Evolutionary conservation across 805 yeast genomes (phyloP).

Genomic region (Monosporozyma unispora): DNA sequence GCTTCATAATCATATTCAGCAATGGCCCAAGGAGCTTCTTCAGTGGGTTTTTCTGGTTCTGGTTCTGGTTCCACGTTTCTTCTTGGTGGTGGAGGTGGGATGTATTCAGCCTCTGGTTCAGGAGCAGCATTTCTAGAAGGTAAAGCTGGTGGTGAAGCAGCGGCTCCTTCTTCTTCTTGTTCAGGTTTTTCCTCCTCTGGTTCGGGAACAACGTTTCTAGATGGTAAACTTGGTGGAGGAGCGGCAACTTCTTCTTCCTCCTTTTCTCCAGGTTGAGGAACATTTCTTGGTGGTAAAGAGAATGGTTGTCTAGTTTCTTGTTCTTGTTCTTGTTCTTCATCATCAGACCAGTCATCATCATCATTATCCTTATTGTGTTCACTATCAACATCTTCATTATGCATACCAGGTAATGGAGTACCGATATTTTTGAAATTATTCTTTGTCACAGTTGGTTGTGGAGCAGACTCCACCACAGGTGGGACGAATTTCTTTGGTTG

Average conservation of each 20-base stretch:
- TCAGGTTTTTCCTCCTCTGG: constrained; percentile 10
- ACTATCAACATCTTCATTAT: constrained; percentile 18
- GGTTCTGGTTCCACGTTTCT: constrained; percentile 14
- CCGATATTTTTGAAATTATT: constrained; percentile 22
- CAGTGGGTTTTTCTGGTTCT: constrained; percentile 17
- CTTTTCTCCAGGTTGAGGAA: constrained; percentile 2
- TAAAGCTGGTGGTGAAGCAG: constrained; percentile 20
- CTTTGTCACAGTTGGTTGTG: constrained; percentile 6
- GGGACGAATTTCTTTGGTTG: constrained; percentile 20
- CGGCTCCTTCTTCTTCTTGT: constrained; percentile 7
- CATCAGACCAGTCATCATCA: constrained; percentile 21
- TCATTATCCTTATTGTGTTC: constrained; percentile 18
- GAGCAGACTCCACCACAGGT: constrained; percentile 7
- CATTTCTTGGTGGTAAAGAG: constrained; percentile 6
- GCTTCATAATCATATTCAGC: constrained; percentile 90
- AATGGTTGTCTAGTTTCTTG: constrained; percentile 7
- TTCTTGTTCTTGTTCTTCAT: constrained; percentile 12
- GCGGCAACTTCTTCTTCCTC: constrained; percentile 6
- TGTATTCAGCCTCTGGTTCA: constrained; percentile 9
- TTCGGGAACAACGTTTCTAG: constrained; percentile 1
- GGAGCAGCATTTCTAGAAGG: constrained; percentile 16
- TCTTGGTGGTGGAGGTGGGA: constrained; percentile 21
- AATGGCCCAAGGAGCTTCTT: constrained; percentile 41
- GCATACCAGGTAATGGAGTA: constrained; percentile 30
- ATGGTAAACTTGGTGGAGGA: constrained; percentile 1